Evolutionary conservation across 108 stramenopile species (phyloP), one percentile per base, ranked within the genome.

Genomic region (Cyclotella baltica): DNA sequence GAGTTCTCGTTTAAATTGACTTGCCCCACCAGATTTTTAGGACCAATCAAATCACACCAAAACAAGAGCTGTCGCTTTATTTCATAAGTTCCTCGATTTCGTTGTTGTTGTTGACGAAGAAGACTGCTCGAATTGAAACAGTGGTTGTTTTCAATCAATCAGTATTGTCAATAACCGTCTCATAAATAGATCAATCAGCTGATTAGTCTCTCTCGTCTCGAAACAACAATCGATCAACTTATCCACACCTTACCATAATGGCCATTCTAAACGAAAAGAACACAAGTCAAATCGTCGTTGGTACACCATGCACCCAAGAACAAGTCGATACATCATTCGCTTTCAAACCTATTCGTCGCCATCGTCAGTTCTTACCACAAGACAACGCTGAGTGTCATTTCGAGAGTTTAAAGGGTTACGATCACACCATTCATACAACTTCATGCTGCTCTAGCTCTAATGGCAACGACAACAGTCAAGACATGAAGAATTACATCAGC

Each of bases 281-380:
- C 27, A 15, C 55, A 13, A 20, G 22, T 57, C 27, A 57, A 27
- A 18, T 25, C 55, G 2, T 13, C 1, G 22, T 27, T 6, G 55
- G 27, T 20, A 57, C 1, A 48, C 11, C 16, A 18, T 28, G 3
- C 50, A 15, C 50, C 50, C 11, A 3, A 48, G 34, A 5, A 4
- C 13, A 29, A 28, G 2, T 13, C 31, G 10, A 22, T 4, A 1
- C 16, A 4, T 31, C 37, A 25, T 56, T 57, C 38, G 37, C 55
- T 13, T 50, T 68, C 55, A 40, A 25, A 50, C 55, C 55, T 1
- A 27, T 59, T 30, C 71, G 43, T 0, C 29, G 43, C 43, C 71
- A 72, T 51, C 46, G 33, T 20, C 71, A 72, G 48, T 61, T 72
- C 71, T 46, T 72, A 25, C 58, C 40, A n/a, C n/a, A n/a, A 16